These are phyloP conservation scores for Herpetospermum pedunculosum DNA, from an alignment of 306 rosid genomes.

Conservation along the genomic window DNA sequence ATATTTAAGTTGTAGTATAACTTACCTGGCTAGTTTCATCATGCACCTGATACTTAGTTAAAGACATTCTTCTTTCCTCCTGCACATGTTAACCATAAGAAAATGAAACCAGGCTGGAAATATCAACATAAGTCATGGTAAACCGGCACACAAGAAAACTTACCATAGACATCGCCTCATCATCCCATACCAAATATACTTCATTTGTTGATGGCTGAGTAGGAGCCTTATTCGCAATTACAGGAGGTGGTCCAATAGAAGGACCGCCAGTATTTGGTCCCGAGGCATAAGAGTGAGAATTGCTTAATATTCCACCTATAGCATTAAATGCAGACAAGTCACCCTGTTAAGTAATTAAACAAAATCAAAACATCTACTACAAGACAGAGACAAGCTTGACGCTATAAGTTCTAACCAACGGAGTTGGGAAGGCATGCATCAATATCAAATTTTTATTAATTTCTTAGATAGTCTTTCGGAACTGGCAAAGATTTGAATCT, in stretches of 20 bases:
- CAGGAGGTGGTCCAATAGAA: slow-evolving; percentile 98
- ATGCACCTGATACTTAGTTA: slow-evolving; percentile 96
- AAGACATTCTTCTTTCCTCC: slow-evolving; percentile 99
- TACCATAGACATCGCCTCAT: slow-evolving; percentile 99
- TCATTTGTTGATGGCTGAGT: slow-evolving; percentile 81
- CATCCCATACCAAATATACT: slow-evolving; percentile 98
- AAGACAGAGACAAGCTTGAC: neutral
- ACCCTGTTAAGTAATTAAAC: slow-evolving; percentile 3
- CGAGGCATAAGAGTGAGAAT: slow-evolving; percentile 90
- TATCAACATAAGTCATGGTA: neutral
- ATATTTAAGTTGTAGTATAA: slow-evolving; percentile 61
- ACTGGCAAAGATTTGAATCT: neutral
- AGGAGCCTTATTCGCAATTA: slow-evolving; percentile 85
- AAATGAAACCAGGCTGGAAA: neutral
- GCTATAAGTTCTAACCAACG: neutral
- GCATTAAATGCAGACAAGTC: slow-evolving; percentile 14
- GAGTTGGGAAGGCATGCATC: neutral
- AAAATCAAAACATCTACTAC: slow-evolving; percentile 3
- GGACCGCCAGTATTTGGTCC: slow-evolving; percentile 99
- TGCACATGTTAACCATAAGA: slow-evolving; percentile 16
- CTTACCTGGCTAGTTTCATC: slow-evolving; percentile 99
- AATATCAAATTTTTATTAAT: neutral
- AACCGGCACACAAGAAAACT: slow-evolving; percentile 13
- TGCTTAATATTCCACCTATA: slow-evolving; percentile 43
- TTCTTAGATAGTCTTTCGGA: neutral